Evolutionary conservation across 2,329 filamentous ascomycete species (phyloP).

Genomic region (Neoscytalidium dimidiatum): DNA sequence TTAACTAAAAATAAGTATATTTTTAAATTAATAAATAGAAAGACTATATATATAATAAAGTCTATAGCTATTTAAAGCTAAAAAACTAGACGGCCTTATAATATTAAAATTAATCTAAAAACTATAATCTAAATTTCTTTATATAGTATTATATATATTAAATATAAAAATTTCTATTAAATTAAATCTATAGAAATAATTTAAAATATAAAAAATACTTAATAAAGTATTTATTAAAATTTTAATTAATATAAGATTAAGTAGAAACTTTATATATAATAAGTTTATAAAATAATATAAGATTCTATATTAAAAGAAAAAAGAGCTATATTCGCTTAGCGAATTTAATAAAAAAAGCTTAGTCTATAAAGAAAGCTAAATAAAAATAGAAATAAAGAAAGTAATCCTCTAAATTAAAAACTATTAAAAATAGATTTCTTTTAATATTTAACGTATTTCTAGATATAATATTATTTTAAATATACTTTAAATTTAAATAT

Average conservation of each 20-base stretch:
- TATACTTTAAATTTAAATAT: not conserved
- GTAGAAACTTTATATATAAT: not conserved
- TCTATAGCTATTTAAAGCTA: not conserved
- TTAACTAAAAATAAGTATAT: not conserved
- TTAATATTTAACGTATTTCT: not conserved
- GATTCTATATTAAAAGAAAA: not conserved
- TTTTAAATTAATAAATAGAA: not conserved
- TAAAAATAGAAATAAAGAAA: not conserved
- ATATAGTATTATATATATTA: not conserved
- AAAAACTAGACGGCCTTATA: not conserved
- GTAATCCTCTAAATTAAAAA: not conserved
- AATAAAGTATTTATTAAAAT: not conserved
- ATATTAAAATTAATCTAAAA: not conserved
- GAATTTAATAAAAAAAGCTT: too few species aligned
- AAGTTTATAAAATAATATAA: not conserved
- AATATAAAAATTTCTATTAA: not conserved
- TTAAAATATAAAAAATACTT: not conserved
- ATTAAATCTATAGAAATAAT: not conserved
- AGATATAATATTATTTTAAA: not conserved
- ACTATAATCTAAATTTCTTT: not conserved
- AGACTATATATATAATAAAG: not conserved
- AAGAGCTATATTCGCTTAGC: too few species aligned
- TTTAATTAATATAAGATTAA: not conserved
- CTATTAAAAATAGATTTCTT: not conserved
- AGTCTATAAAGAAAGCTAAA: not conserved